Base-by-base conservation (phyloP, 352 stramenopile genomes). In the Phytophthora fragariae region DNA sequence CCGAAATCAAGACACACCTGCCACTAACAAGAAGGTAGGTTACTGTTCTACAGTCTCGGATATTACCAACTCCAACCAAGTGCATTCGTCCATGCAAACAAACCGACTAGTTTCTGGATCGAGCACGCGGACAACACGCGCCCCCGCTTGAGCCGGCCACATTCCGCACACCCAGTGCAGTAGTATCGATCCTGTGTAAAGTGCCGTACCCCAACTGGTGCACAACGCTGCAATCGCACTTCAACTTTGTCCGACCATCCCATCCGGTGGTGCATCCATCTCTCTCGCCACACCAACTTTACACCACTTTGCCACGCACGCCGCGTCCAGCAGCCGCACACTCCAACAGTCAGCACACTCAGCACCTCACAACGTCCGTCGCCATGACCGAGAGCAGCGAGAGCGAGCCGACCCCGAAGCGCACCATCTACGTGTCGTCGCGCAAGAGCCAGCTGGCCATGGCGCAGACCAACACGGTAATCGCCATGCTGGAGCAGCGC, bases 381-480 rank as follows among this genome's bases (percentile, higher is more conserved):
- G 27, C 27, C 29, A 31, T 31, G 29, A 31, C 29, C 29, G 29
- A 31, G 29, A 31, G 27, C 27, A 31, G 27, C 27, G 27, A 31
- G 27, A 31, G 29, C 29, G 29, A 31, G 29, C 5, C 52, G 60
- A 14, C 62, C 7, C 12, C 52, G 31, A 78, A 81, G 59, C 78
- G 82, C 71, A 92, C 84, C 41, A 83, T 96, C 67, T 95, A 90
- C 79, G 86, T 96, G 57, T 92, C 88, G 1, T 96, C 90, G 12
- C 89, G 91, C 63, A 97, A 97, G 86, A 95, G 85, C 73, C 88
- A 94, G 54, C 75, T 97, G 24, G 91, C 91, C 56, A 95, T 97
- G 87, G 82, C 83, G 41, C 91, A 97, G 80, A 97, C 91, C 68
- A 91, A 85, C 62, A 86, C 93, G 44, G 90, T 97, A 37, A 93